Conservation (phyloP, 768 basidiomycete genomes). For the Collybiopsis luxurians region DNA sequence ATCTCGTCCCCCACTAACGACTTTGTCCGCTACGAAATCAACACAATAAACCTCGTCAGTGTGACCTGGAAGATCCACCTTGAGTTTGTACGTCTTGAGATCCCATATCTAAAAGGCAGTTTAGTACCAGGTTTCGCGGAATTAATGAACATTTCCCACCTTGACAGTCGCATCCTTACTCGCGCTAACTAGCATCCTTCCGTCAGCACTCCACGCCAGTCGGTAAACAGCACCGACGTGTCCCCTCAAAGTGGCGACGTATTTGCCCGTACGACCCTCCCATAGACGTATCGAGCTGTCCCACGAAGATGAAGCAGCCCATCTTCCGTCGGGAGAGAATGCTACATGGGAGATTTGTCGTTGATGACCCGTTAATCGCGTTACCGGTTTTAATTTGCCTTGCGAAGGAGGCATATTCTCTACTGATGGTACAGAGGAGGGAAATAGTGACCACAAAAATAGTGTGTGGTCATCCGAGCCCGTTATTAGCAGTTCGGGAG, state of each 20-base stretch:
- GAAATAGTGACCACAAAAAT: constrained; percentile 91
- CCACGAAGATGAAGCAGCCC: constrained; percentile 89
- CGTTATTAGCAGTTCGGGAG: constrained; percentile 85
- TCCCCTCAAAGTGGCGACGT: constrained; percentile 85
- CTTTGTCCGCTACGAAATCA: constrained; percentile 97
- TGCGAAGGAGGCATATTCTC: constrained; percentile 18
- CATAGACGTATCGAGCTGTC: constrained; percentile 90
- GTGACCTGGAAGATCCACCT: constrained; percentile 92
- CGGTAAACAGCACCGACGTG: constrained; percentile 95
- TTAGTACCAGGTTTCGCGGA: neutral
- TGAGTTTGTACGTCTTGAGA: constrained; percentile 93
- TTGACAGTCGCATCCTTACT: constrained; percentile 97
- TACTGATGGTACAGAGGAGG: constrained; percentile 34
- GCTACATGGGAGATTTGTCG: constrained; percentile 91
- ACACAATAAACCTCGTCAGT: constrained; percentile 99
- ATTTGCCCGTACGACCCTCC: constrained; percentile 85
- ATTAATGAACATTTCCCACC: constrained; percentile 39
- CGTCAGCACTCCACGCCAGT: constrained; percentile 94
- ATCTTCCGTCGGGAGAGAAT: constrained; percentile 91
- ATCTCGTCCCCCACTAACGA: constrained; percentile 97
- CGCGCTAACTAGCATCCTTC: constrained; percentile 86
- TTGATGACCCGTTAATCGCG: constrained; percentile 91
- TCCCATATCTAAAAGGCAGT: constrained; percentile 77
- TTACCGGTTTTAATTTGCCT: constrained; percentile 63
- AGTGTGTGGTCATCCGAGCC: constrained; percentile 98